Conservation (phyloP, 225 moss, liverwort and hornwort species). For the Pseudisothecium myosuroides region DNA sequence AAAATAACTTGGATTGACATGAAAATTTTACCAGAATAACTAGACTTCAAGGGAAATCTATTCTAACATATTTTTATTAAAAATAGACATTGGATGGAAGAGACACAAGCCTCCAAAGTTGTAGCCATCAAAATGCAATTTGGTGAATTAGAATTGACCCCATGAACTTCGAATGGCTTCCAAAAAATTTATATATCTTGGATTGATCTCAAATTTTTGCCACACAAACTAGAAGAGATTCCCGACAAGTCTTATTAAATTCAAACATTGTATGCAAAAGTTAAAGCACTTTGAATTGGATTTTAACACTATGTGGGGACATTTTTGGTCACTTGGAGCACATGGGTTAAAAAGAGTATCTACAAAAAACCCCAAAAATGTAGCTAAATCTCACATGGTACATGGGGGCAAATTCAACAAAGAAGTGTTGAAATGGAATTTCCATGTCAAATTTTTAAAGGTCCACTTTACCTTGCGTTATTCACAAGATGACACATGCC, state of each 20-base stretch:
- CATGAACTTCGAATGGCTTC: too few relatives aligned
- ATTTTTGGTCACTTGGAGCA: neutral
- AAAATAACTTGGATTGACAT: neutral
- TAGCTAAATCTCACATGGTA: rapidly evolving
- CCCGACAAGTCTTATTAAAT: too few relatives aligned
- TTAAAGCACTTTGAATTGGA: neutral
- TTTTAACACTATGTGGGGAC: neutral
- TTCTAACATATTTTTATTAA: neutral
- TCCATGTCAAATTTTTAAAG: rapidly evolving
- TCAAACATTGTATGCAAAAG: too few relatives aligned
- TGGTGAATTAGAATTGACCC: too few relatives aligned
- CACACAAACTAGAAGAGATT: too few relatives aligned
- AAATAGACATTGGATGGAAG: neutral
- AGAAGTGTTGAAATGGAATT: neutral
- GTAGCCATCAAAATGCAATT: too few relatives aligned
- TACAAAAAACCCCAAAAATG: neutral
- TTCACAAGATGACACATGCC: neutral
- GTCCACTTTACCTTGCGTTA: rapidly evolving
- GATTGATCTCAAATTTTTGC: too few relatives aligned
- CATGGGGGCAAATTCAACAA: rapidly evolving
- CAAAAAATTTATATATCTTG: too few relatives aligned
- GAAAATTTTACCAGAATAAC: neutral
- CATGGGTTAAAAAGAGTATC: neutral
- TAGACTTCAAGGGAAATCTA: neutral
- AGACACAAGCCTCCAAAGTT: neutral